Evolutionary conservation across 345 rosid genomes (phyloP).

Genomic region (Eucalyptus microcorys): DNA sequence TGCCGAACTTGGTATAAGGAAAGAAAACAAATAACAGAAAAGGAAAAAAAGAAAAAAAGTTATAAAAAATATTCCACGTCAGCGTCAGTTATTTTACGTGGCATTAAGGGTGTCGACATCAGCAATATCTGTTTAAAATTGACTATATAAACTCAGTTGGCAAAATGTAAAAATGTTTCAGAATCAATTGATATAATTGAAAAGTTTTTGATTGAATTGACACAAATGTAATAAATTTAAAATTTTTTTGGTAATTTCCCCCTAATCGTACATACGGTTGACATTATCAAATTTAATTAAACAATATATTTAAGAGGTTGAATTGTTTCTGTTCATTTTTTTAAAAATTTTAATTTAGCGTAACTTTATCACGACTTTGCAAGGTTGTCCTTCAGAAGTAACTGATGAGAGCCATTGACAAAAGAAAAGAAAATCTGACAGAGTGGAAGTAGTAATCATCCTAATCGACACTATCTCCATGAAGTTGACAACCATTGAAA

Average conservation of each 20-base stretch:
- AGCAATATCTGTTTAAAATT: background rate
- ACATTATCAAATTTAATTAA: background rate
- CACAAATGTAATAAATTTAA: background rate
- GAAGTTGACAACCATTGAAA: background rate
- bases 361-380: background rate
- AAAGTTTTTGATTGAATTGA: accelerated
- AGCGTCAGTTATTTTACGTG: too few relatives aligned
- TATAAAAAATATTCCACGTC: too few relatives aligned
- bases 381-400: background rate
- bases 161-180: background rate
- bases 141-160: background rate
- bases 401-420: background rate
- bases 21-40: too few relatives aligned
- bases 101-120: background rate
- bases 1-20: background rate
- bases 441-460: background rate
- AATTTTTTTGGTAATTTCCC: background rate
- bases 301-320: background rate
- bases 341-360: background rate
- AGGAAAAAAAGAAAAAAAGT: too few relatives aligned
- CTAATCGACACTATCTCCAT: background rate
- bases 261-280: background rate
- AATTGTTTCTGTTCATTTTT: background rate
- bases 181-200: background rate
- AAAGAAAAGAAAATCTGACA: background rate